phyloP scores from a whole-genome alignment of 2,329 filamentous ascomycete genomes.

The Botryosphaeria agaves region DNA sequence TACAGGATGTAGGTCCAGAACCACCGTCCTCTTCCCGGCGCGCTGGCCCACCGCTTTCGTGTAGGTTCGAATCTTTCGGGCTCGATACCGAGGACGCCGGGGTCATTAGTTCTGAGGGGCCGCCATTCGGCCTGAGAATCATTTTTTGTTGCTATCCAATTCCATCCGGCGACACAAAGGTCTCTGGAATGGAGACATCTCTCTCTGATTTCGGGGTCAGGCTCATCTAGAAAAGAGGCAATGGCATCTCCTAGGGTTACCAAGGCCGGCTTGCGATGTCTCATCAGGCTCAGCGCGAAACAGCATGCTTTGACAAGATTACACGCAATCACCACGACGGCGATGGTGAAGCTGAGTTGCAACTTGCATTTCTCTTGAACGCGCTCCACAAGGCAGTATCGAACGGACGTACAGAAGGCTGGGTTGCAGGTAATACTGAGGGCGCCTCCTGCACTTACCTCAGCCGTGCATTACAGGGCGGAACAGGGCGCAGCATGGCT shows the following conservation, averaged over 20 bases:
- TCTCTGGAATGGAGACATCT: slow-evolving; percentile 1
- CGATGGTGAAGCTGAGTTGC: slow-evolving; percentile 10
- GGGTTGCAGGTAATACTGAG: no score
- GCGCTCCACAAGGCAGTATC: no score
- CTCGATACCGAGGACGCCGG: no score
- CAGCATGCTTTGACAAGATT: slow-evolving; percentile 10
- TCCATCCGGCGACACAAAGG: not conserved
- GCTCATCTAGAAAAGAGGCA: slow-evolving; percentile 8
- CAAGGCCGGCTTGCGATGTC: no score
- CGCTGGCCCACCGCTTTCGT: not conserved
- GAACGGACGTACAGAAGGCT: no score
- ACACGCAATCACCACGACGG: slow-evolving; percentile 10
- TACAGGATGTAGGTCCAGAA: not conserved
- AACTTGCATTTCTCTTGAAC: slow-evolving; percentile 10
- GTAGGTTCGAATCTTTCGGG: not conserved
- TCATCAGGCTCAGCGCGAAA: no score
- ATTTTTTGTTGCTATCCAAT: not conserved
- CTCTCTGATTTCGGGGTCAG: slow-evolving; percentile 8
- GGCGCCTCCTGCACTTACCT: no score
- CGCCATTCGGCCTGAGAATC: no score
- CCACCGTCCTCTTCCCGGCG: not conserved
- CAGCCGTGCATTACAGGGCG: no score
- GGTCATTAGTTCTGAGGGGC: no score
- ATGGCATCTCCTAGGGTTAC: slow-evolving; percentile 13
- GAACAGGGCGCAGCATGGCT: no score